phyloP scores from a whole-genome alignment of 2,329 filamentous ascomycete species.

The Scedosporium minutisporum region DNA sequence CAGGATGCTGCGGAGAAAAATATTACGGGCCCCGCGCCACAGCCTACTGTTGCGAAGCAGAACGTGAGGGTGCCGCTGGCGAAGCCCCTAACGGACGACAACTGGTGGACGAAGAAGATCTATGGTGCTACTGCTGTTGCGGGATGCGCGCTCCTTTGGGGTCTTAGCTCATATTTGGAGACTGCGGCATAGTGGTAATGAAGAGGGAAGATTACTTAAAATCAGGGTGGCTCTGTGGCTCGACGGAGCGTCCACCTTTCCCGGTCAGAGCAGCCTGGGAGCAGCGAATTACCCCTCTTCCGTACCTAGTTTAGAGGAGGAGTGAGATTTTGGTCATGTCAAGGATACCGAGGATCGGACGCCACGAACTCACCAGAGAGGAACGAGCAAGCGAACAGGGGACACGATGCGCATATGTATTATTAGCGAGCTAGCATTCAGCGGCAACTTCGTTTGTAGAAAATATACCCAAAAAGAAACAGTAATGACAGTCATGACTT shows the following conservation, averaged over 20 bases:
- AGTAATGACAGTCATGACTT: background rate
- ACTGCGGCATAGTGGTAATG: constrained; percentile 8
- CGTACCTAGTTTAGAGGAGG: too few species aligned
- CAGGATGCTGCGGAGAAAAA: constrained; percentile 23
- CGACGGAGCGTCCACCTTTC: background rate
- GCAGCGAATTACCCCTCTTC: too few species aligned
- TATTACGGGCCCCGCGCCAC: constrained; percentile 7
- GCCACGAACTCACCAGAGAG: too few species aligned
- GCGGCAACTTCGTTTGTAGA: too few species aligned
- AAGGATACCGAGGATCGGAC: too few species aligned
- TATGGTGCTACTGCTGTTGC: constrained; percentile 51
- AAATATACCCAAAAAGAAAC: background rate
- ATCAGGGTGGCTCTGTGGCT: background rate
- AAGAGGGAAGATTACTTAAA: background rate
- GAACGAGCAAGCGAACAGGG: too few species aligned
- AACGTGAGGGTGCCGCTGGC: constrained; percentile 17
- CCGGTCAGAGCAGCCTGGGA: too few species aligned
- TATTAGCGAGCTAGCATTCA: too few species aligned
- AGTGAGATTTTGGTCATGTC: too few species aligned
- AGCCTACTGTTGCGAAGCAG: constrained; percentile 7
- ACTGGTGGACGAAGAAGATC: constrained; percentile 58
- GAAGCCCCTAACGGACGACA: constrained; percentile 54
- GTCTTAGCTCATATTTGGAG: constrained; percentile 43
- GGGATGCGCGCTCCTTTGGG: constrained; percentile 53
- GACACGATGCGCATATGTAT: too few species aligned